Evolutionary conservation across 2,329 filamentous ascomycete species (phyloP).

Genomic region (Fusarium graminum): DNA sequence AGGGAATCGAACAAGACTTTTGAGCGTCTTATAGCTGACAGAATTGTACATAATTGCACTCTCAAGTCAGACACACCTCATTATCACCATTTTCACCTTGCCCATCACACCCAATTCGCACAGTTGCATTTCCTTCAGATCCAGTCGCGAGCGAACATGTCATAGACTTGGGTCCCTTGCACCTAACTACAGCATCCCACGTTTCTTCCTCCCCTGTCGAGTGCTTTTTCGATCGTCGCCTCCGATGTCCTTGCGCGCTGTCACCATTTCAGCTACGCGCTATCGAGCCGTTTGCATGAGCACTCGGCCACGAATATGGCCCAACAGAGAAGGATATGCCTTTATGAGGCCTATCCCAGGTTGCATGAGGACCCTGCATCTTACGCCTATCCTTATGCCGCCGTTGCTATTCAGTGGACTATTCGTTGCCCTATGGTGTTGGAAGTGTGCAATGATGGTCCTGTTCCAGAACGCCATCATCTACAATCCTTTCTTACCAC

Average conservation of each 20-base stretch:
- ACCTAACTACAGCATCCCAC: slow-evolving; percentile 38
- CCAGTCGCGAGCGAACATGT: slow-evolving; percentile 52
- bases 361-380: slow-evolving; percentile 48
- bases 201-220: slow-evolving; percentile 33
- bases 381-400: slow-evolving; percentile 66
- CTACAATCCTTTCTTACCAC: slow-evolving; percentile 82
- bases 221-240: slow-evolving; percentile 20
- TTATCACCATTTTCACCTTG: slow-evolving; percentile 11
- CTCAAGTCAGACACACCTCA: slow-evolving; percentile 8
- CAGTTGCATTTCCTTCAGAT: slow-evolving; percentile 38
- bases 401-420: slow-evolving; percentile 76
- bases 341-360: slow-evolving; percentile 25
- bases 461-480: slow-evolving; percentile 85
- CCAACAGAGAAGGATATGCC: slow-evolving; percentile 18
- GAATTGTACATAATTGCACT: neutral
- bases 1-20: neutral
- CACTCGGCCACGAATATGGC: slow-evolving; percentile 26
- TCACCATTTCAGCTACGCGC: slow-evolving; percentile 43
- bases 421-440: slow-evolving; percentile 72
- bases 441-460: slow-evolving; percentile 80
- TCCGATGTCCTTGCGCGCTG: slow-evolving; percentile 45
- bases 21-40: neutral
- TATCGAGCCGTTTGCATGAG: slow-evolving; percentile 21
- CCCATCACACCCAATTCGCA: slow-evolving; percentile 35
- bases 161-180: slow-evolving; percentile 38